Percentiles rank a stretch among this genome's conserved stretches.
Evolutionary conservation across 768 basidiomycete species (phyloP).

Genomic region (Russula olivacea): DNA sequence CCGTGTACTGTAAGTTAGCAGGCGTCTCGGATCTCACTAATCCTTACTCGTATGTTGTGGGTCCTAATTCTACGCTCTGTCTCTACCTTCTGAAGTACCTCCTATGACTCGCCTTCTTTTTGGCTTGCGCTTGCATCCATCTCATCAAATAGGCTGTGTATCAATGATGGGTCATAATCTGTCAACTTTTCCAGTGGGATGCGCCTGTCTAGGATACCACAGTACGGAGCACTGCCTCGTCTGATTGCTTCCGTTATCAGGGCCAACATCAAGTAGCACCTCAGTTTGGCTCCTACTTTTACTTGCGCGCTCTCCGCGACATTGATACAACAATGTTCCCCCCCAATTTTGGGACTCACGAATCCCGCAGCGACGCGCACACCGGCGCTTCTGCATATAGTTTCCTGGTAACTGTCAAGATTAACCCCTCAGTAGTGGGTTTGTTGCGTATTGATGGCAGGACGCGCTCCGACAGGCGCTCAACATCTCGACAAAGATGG

Average conservation of each 20-base stretch:
- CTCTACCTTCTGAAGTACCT: background rate
- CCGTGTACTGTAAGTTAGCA: too few species aligned
- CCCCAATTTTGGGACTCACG: background rate
- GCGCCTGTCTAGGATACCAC: background rate
- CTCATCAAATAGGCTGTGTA: background rate
- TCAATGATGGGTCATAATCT: background rate
- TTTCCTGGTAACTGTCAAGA: background rate
- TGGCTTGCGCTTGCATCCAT: background rate
- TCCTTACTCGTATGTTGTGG: background rate
- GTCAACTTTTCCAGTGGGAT: background rate
- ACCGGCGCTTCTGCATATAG: background rate
- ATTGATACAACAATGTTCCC: background rate
- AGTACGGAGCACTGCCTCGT: background rate
- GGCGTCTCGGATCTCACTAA: too few species aligned
- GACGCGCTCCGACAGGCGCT: background rate
- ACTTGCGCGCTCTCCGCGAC: slow-evolving; percentile 9
- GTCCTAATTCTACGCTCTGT: background rate
- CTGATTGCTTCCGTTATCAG: background rate
- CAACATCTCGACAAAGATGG: background rate
- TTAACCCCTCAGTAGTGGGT: background rate
- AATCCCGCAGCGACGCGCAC: background rate
- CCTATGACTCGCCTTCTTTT: background rate
- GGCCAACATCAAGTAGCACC: slow-evolving; percentile 1
- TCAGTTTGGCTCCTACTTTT: slow-evolving; percentile 1
- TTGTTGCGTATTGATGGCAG: background rate